Evolutionary conservation across 805 yeast genomes (phyloP), one percentile per base, ranked within the genome.

Genomic region (Candida easanensis): DNA sequence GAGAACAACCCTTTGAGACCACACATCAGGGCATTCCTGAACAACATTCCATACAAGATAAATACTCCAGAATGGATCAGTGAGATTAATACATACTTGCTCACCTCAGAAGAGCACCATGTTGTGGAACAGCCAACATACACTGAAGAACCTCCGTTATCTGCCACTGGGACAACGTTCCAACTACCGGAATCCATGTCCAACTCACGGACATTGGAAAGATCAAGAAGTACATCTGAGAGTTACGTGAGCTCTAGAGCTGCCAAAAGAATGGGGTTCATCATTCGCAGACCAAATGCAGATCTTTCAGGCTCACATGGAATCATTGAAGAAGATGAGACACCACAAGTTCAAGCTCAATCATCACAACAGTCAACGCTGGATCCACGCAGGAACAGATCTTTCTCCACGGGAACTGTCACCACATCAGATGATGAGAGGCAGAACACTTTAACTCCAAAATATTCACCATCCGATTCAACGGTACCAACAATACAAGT

Each of bases 191-290:
- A 39, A 33, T 16, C 42, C 26, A 10, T 37, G 23, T 15, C 20
- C 10, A 18, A 21, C 39, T n/a, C 38, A 15, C 26, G 30, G 16
- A 18, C 26, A 6, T 25, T 57, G 18, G 62, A 58, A 32, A 49
- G 63, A 44, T 58, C 63, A 23, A 44, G 73, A 38, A 63, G 68
- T 36, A 63, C 64, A 16, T 62, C 77, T 2, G 75, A 73, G 45
- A 65, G 68, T 33, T 60, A 66, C 25, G 67, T 66, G n/a, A 68
- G 81, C 7, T 73, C 84, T n/a, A 72, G 80, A 42, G 86, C 88
- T 4, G 78, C 87, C 0, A 79, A 84, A 56, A 68, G 91, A 49
- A 84, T 82, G 89, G 91, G 90, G 0, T 74, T 84, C 41, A 79
- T 84, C 30, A 75, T 78, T 40, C 77, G 76, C 42, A 54, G 60